Evolutionary conservation across 1,284 basidiomycete genomes (phyloP), one percentile per base, ranked within the genome.

Genomic region (Hymenochaete sp.): DNA sequence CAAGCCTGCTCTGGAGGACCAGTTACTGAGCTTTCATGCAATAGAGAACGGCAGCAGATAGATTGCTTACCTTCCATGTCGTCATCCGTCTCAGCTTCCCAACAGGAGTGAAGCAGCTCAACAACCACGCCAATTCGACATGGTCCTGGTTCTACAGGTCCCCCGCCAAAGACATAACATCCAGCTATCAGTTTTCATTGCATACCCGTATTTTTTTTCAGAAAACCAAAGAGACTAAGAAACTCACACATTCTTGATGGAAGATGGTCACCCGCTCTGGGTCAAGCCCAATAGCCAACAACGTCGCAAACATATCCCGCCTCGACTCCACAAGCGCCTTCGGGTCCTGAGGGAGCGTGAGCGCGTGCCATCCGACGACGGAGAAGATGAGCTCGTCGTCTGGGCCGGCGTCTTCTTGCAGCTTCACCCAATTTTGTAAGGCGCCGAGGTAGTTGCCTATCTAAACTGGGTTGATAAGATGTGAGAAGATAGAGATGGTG

Each of bases 371-470:
- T 24, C 93, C 93, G 9, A 93, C 93, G 52, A 96, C 82, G 13
- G 86, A 86, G 62, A 91, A 96, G 44, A 89, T 65, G 16, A 93
- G 68, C 45, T 72, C 64, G 57, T 90, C 86, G 3, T 75, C 63
- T 0, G 71, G 65, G 4, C 59, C 55, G 0, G 82, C 74, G 28
- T 72, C 67, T 35, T 74, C 66, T 60, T 93, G 89, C 11, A 93
- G 68, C 42, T 75, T 73, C 27, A 90, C 83, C 93, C 92, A 96
- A 61, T 91, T 92, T 25, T 77, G 74, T 14, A 95, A 70, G 0
- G 92, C 93, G 4, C 93, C 93, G 2, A 97, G 73, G 57, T 93
- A 90, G 62, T 97, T 98, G 36, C 93, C 93, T 55, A 97, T 72
- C 91, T 96, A 50, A 21, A 33, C 9, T 26, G 13, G 3, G 22